These are phyloP conservation scores for Saccharomyces hybrid DNA, from an alignment of 1,139 yeast genomes.

Conservation along the genomic window DNA sequence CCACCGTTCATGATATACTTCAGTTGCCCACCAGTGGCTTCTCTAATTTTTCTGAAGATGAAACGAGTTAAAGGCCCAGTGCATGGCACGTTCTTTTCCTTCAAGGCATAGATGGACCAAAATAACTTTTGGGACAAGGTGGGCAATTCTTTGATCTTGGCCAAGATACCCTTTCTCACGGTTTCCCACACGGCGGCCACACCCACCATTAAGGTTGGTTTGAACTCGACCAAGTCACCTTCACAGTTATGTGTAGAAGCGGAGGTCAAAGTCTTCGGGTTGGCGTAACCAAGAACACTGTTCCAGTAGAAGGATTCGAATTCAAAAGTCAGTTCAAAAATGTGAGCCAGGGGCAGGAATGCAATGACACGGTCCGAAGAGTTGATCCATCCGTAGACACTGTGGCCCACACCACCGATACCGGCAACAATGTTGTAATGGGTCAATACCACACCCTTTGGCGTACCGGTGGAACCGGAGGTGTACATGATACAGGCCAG, in stretches of 20 bases:
- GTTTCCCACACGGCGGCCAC: slow-evolving; percentile 99
- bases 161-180: slow-evolving; percentile 83
- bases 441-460: slow-evolving; percentile 89
- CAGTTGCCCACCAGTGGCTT: slow-evolving; percentile 91
- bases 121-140: slow-evolving; percentile 69
- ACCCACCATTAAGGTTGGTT: slow-evolving; percentile 94
- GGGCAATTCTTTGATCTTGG: slow-evolving; percentile 65
- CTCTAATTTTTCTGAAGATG: slow-evolving; percentile 80
- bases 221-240: slow-evolving; percentile 81
- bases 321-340: slow-evolving; percentile 88
- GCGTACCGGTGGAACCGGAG: slow-evolving; percentile 95
- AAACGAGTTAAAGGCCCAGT: slow-evolving; percentile 54
- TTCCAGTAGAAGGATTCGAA: slow-evolving; percentile 48
- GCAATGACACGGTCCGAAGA: slow-evolving; percentile 67
- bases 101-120: slow-evolving; percentile 77
- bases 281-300: slow-evolving; percentile 61
- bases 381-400: slow-evolving; percentile 48
- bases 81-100: slow-evolving; percentile 58
- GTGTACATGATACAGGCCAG: slow-evolving; percentile 94
- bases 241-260: slow-evolving; percentile 73
- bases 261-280: slow-evolving; percentile 84
- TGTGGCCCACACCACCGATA: slow-evolving; percentile 68
- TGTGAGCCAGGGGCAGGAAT: slow-evolving; percentile 92
- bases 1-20: slow-evolving; percentile 83
- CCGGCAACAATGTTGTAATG: slow-evolving; percentile 79